Evolutionary conservation across 345 rosid species (phyloP), one percentile per base, ranked within the genome.

Genomic region (Eucalyptus polyanthemos): DNA sequence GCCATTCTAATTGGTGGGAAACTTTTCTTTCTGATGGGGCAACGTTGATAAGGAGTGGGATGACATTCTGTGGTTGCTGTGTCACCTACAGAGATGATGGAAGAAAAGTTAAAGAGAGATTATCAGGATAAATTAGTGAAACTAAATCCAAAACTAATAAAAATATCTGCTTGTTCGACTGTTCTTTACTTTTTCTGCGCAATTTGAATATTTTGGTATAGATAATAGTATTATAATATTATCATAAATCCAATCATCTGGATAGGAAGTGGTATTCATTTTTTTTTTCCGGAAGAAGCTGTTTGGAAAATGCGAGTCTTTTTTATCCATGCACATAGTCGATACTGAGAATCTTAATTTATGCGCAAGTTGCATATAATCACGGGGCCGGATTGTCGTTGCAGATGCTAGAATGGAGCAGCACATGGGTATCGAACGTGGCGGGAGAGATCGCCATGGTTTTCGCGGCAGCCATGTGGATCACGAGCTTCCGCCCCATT

Each of bases 391-490:
- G 58, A 53, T 53, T 53, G 58, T 40, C 85, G 1, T 37, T 54
- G 86, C 88, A 95, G 95, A 91, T 92, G 92, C 40, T 92, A 40
- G 83, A 91, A 88, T 95, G 97, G 96, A 88, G 80, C 50, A 94
- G 88, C 81, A 60, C 91, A 4, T 85, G 83, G 5, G 24, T 90
- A 54, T 93, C 96, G 67, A 94, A 94, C 34, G 50, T 94, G 86
- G 95, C 96, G 0, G 95, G 96, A 87, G 96, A 92, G 89, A 53
- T 93, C 58, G 87, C 95, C 29, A 62, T 95, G 72, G n/a, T 93
- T 19, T 91, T 93, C 4, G 96, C 95, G 51, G 86, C 90, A 29
- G 92, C 50, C 72, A 91, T 95, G 90, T 95, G 96, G 97, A 92
- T 88, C 3, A 93, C 95, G 44, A 91, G 92, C 58, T 53, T 91